Evolutionary conservation across 352 stramenopile species (phyloP), one percentile per base, ranked within the genome.

Genomic region (Plasmopara viticola): DNA sequence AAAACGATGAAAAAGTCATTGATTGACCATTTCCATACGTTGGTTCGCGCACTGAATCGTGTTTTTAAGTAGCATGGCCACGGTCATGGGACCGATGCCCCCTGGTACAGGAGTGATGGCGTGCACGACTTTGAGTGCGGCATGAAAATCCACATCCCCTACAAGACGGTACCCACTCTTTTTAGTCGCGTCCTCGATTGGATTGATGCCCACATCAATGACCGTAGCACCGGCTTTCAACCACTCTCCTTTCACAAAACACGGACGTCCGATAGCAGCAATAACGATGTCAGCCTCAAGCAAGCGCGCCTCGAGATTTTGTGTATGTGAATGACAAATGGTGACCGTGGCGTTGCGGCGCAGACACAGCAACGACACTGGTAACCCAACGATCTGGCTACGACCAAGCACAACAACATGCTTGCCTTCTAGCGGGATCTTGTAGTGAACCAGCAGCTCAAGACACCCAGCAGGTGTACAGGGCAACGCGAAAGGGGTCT

Each of bases 131-230:
- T 86, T 71, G 31, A 65, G 69, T 2, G 70, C 95, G 28, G 70
- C 82, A 2, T 87, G 78, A 63, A 94, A 99, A 72, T 98, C 78
- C 15, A 99, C 96, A 70, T 99, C 97, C 7, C 97, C 97, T 14
- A 99, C 95, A 7, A 99, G 80, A 50, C 87, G 81, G 60, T 99
- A 99, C 0, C 78, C 78, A 13, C 63, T 66, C 30, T 80, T 84
- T 63, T 86, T 88, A 15, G 44, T 73, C 4, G 72, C 51, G 48
- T 95, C 81, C 40, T 98, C 86, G 5, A 99, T 81, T 17, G 84
- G 83, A 68, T 99, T 99, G 54, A 99, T 99, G 15, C 97, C 97
- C 4, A 99, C 96, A 75, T 99, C 97, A 53, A 99, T 95, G 0
- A 99, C 97, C 5, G 97, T 91, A 13, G 91, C 91, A 18, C 95